Base-by-base conservation (phyloP, 2,329 filamentous ascomycete species). In the Cercospora sojina region DNA sequence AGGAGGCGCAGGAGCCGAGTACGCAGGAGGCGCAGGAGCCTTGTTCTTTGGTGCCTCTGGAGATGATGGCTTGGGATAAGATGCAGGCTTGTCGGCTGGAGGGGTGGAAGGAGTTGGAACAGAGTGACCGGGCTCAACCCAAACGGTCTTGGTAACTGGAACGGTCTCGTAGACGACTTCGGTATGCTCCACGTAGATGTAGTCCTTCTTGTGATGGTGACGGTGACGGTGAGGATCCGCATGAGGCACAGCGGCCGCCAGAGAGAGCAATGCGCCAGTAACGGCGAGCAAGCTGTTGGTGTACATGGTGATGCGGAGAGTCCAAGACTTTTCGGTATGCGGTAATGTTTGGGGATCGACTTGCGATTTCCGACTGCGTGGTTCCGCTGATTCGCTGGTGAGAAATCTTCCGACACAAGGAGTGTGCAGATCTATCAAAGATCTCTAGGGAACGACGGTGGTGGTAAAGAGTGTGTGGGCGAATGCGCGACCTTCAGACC, bases 151-250 rank as follows among this genome's bases (percentile, higher is more conserved):
- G 66, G 81, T 83, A 65, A 83, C 76, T 61, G 80, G 77, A 59
- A 86, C 75, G 49, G 83, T 86, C 63, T 82, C 81, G 71, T 81
- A 80, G 62, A 81, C 82, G 60, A 81, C 76, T 23, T 81, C 79
- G 41, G 78, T 80, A 57, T 83, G 79, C 29, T 83, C 86, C 69
- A 83, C 78, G 77, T 80, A 84, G 62, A 83, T 81, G 41, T 84
- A 74, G 59, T 80, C 80, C 68, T 79, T 79, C 68, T 80, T 79
- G 67, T 71, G 71, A 20, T 65, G 65, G 31, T 69, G 67, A 32
- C 67, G 64, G 32, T 69, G 66, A 18, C 38, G 65, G 58, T 67
- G 68, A 38, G 59, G 35, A 38, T 62, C 69, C 23, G 65, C 70
- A 66, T 75, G 69, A 20, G 75, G 75, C n/a, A 77, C 72, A 32